Conservation (phyloP, 2,329 filamentous ascomycete genomes). For the Pyrenochaeta sp. region DNA sequence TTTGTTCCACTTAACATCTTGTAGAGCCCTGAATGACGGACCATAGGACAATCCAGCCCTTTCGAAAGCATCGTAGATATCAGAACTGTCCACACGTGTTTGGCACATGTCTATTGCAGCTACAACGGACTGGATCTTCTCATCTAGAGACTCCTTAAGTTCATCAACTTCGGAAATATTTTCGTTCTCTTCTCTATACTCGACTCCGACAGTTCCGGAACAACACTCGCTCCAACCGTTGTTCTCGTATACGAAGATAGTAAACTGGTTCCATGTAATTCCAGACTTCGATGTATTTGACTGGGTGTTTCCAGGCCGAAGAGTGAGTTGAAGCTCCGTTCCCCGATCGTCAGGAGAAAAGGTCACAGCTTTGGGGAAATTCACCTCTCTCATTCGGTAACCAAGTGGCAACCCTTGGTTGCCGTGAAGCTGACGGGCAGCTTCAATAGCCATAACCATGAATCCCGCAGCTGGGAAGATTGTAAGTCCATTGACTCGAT, state of each 20-base stretch:
- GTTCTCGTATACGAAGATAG: constrained; percentile 16
- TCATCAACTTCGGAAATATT: background rate
- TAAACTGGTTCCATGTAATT: constrained; percentile 9
- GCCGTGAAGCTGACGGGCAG: constrained; percentile 10
- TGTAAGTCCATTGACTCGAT: constrained; percentile 22
- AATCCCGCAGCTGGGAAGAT: constrained; percentile 40
- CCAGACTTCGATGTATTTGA: background rate
- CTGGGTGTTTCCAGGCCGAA: constrained; percentile 3
- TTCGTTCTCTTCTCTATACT: background rate
- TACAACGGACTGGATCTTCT: too few species aligned
- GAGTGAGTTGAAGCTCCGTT: constrained; percentile 21
- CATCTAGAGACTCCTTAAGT: too few species aligned
- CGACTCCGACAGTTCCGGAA: constrained; percentile 23
- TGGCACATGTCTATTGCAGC: background rate
- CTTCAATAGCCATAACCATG: constrained; percentile 38
- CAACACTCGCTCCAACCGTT: constrained; percentile 36
- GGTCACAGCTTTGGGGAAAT: constrained; percentile 7
- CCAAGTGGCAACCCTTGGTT: background rate
- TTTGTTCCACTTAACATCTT: constrained; percentile 11
- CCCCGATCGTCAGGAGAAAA: constrained; percentile 8
- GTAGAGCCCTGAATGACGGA: constrained; percentile 19
- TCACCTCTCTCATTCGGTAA: constrained; percentile 14
- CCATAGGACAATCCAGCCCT: constrained; percentile 21
- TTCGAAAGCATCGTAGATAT: constrained; percentile 16
- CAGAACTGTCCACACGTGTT: constrained; percentile 4